Conservation (phyloP, 352 stramenopile genomes). For the Phytophthora aleatoria region DNA sequence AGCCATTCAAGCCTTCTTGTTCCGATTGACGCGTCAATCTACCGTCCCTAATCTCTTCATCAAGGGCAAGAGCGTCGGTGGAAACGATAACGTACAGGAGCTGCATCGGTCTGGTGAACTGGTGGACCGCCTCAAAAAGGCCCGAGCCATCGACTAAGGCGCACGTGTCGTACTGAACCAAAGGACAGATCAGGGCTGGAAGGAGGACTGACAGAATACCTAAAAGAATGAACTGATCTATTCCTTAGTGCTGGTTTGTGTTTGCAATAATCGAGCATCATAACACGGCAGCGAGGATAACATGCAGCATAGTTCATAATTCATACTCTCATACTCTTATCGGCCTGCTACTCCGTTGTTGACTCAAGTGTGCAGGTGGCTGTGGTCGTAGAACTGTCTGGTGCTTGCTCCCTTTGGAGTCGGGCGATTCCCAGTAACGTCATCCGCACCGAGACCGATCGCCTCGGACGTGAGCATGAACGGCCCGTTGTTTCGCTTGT, state of each 20-base stretch:
- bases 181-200: conserved; percentile 2
- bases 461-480: conserved; percentile 83
- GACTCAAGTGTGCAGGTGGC: conserved; percentile 59
- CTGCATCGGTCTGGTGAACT: conserved; percentile 90
- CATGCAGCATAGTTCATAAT: conserved; percentile 11
- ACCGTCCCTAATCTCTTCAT: conserved; percentile 99
- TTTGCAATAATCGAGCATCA: too few relatives aligned
- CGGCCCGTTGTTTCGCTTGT: conserved; percentile 78
- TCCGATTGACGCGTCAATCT: conserved; percentile 91
- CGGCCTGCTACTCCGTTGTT: neutral
- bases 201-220: neutral
- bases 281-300: too few relatives aligned
- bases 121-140: conserved; percentile 83
- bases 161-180: conserved; percentile 6
- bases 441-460: conserved; percentile 64
- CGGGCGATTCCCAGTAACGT: conserved; percentile 64
- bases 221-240: conserved; percentile 24
- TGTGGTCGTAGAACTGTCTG: conserved; percentile 86
- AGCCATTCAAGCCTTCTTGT: conserved; percentile 92
- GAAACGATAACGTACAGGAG: conserved; percentile 93
- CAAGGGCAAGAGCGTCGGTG: conserved; percentile 94
- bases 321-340: conserved; percentile 5
- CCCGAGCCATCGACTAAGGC: conserved; percentile 54
- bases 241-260: neutral
- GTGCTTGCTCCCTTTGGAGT: conserved; percentile 78